A percentile compares a stretch with the other conserved stretches of the same genome.
Evolutionary conservation across 805 yeast genomes (phyloP).

Genomic region (Candida pseudoglaebosa): DNA sequence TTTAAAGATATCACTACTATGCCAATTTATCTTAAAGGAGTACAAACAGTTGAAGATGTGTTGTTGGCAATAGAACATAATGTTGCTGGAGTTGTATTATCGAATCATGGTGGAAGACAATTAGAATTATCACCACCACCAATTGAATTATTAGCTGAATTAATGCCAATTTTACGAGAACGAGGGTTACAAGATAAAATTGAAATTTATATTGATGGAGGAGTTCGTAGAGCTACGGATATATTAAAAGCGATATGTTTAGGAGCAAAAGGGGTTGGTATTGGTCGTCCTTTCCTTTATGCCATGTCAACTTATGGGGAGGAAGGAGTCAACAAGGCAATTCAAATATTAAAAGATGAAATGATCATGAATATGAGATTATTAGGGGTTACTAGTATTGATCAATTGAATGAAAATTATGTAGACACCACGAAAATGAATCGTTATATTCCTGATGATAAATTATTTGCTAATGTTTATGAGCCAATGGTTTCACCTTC

Average conservation of each 20-base stretch:
- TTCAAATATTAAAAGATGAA: slow-evolving; percentile 58
- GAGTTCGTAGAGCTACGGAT: slow-evolving; percentile 73
- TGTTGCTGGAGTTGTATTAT: slow-evolving; percentile 59
- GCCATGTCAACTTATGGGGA: slow-evolving; percentile 81
- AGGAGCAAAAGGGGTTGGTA: slow-evolving; percentile 74
- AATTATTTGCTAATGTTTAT: slow-evolving; percentile 52
- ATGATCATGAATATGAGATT: slow-evolving; percentile 63
- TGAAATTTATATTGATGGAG: slow-evolving; percentile 73
- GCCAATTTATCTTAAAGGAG: slow-evolving; percentile 54
- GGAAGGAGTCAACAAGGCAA: slow-evolving; percentile 63
- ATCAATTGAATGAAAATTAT: slow-evolving; percentile 52
- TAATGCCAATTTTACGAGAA: slow-evolving; percentile 41
- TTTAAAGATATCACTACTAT: slow-evolving; percentile 34
- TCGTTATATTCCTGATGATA: slow-evolving; percentile 51
- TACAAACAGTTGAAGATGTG: slow-evolving; percentile 65
- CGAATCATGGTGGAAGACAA: slow-evolving; percentile 76
- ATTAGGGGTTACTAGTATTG: slow-evolving; percentile 52
- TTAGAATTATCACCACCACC: slow-evolving; percentile 61
- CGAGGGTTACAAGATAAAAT: slow-evolving; percentile 44
- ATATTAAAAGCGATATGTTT: slow-evolving; percentile 70
- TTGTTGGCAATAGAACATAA: slow-evolving; percentile 55
- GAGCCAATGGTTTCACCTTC: slow-evolving; percentile 50
- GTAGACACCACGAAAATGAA: slow-evolving; percentile 53
- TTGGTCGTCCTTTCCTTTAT: slow-evolving; percentile 73
- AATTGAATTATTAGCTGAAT: slow-evolving; percentile 56